Conservation (phyloP, 2,329 filamentous ascomycete species). For the Tolypocladium nubicola region DNA sequence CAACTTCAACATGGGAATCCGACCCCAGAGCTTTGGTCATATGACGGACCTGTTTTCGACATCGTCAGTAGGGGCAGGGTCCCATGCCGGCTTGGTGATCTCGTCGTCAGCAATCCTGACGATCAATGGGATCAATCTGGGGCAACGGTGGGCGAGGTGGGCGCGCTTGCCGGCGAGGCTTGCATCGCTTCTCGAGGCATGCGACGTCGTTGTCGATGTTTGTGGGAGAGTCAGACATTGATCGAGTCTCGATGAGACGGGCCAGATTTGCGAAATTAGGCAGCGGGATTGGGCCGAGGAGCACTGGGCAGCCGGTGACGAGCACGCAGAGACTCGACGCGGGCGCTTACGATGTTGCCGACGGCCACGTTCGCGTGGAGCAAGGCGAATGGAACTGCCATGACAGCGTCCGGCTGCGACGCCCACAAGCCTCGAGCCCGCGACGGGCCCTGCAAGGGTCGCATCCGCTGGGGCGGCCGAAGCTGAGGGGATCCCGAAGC, state of each 20-base stretch:
- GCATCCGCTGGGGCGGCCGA: not conserved
- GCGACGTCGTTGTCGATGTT: not conserved
- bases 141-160: not conserved
- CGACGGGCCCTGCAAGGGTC: not conserved
- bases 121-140: not conserved
- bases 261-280: not conserved
- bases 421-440: not conserved
- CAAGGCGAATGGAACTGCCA: not conserved
- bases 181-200: not conserved
- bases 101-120: not conserved
- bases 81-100: not conserved
- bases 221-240: not conserved
- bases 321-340: not conserved
- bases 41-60: not conserved
- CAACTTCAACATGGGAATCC: not conserved
- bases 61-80: not conserved
- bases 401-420: not conserved
- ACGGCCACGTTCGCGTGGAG: not conserved
- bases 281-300: not conserved
- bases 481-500: not conserved
- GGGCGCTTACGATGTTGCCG: not conserved
- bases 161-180: not conserved
- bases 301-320: not conserved
- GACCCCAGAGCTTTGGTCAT: not conserved
- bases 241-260: not conserved